Evolutionary conservation across 1,139 yeast species (phyloP), one percentile per base, ranked within the genome.

Genomic region (Arxiozyma bovina): DNA sequence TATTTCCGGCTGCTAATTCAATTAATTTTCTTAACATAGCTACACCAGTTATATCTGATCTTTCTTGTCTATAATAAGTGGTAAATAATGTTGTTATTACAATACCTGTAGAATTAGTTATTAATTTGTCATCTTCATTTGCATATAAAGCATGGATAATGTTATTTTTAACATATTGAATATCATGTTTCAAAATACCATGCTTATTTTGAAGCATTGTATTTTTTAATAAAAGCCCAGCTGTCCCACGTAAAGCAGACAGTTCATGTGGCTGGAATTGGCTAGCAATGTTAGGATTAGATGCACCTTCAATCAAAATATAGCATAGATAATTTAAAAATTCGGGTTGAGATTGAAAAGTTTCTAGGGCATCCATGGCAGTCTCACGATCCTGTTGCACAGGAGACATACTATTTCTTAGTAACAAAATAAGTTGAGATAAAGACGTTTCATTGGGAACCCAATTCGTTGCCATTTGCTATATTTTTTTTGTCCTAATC

Each of bases 31-130:
- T 83, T 40, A 93, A 73, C 25, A 85, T 77, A 48, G 79, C 80
- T 47, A 87, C 75, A 1, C 96, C 95, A 50, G 82, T 80, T 12
- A 66, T 61, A 57, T 69, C 72, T 12, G 66, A 64, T 47, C 73
- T 60, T 53, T 68, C 66, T 47, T 66, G 67, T 54, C 71, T 63
- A 57, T 66, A 69, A 55, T 66, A 62, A n/a, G 81, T 75, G 9
- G 86, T 77, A 62, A 91, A 86, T 45, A 93, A 72, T 0, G 96
- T 79, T 1, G 98, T 87, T 53, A 93, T 83, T 53, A 90, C 96
- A 65, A 85, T 91, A 48, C 98, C 96, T 17, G 96, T 84, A 58
- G 91, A 88, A 65, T 87, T 89, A 58, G 96, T 78, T 27, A 91
- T 87, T 64, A 87, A 73, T 21, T 74, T 69, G 58, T 81, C 82